Conservation (phyloP, 2,329 filamentous ascomycete species). For the Cladosporium austrohemisphaericum region DNA sequence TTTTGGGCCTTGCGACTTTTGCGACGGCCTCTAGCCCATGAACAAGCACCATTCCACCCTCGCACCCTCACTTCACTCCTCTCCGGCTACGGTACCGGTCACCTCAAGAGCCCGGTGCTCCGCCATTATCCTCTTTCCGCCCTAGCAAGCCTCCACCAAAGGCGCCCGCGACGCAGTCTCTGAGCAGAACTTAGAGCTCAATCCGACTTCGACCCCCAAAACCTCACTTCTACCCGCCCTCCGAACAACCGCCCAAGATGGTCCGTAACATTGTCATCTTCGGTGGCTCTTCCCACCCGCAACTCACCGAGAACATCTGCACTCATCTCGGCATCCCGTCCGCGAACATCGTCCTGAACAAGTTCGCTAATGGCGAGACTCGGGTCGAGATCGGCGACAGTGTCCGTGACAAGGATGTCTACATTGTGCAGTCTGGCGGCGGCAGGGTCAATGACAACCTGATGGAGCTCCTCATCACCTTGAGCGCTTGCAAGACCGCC, state of each 20-base stretch:
- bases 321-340: constrained; percentile 81
- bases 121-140: neutral
- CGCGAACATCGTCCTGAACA: constrained; percentile 77
- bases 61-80: neutral
- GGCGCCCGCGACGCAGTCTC: neutral
- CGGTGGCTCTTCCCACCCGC: constrained; percentile 87
- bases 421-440: constrained; percentile 92
- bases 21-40: no score
- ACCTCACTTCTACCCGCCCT: neutral
- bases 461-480: constrained; percentile 94
- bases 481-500: constrained; percentile 94
- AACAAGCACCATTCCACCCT: neutral
- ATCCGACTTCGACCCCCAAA: neutral
- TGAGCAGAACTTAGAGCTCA: constrained; percentile 7
- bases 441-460: constrained; percentile 94
- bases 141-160: neutral
- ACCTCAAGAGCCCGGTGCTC: constrained; percentile 5
- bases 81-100: neutral
- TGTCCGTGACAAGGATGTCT: constrained; percentile 96
- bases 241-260: constrained; percentile 51
- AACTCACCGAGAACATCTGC: constrained; percentile 82
- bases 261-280: constrained; percentile 94
- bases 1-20: no score
- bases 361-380: constrained; percentile 94
- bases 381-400: constrained; percentile 95